These are phyloP conservation scores for Leptographium radiaticola DNA, from an alignment of 2,329 filamentous ascomycete genomes.

Conservation along the genomic window DNA sequence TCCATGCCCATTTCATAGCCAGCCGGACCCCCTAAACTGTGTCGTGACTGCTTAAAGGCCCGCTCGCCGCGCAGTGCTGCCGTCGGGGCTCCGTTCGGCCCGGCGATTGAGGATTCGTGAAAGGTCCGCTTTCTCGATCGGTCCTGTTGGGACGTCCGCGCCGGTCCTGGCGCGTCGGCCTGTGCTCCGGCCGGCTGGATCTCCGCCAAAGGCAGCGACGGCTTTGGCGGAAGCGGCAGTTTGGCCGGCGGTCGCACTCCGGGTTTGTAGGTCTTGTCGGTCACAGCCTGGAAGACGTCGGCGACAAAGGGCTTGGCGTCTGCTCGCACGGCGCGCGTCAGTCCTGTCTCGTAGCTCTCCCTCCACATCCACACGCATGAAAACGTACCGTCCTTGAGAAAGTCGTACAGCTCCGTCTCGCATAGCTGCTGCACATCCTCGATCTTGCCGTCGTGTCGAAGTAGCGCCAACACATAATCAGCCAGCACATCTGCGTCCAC, in stretches of 20 bases:
- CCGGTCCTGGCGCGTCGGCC: no score
- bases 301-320: constrained; percentile 52
- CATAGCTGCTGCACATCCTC: constrained; percentile 54
- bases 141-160: constrained; percentile 8
- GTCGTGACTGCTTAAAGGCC: constrained; percentile 45
- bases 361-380: background rate
- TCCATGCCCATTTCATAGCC: background rate
- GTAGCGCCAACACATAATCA: constrained; percentile 69
- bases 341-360: background rate
- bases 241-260: constrained; percentile 30
- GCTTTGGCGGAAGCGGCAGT: background rate
- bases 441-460: constrained; percentile 55
- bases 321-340: constrained; percentile 13
- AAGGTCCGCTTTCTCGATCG: constrained; percentile 39
- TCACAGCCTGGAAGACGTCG: constrained; percentile 55
- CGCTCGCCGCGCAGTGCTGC: constrained; percentile 17
- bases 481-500: constrained; percentile 73
- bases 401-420: constrained; percentile 61
- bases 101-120: constrained; percentile 25
- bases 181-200: no score
- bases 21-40: constrained; percentile 25
- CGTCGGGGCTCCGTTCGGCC: background rate
- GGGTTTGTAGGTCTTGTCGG: constrained; percentile 47
- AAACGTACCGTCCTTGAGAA: constrained; percentile 53
- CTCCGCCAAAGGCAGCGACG: no score